A percentile compares a stretch with the other conserved stretches of the same genome.
These are phyloP conservation scores for Kurtzmaniella quercitrusa DNA, from an alignment of 1,139 yeast species.

Conservation along the genomic window DNA sequence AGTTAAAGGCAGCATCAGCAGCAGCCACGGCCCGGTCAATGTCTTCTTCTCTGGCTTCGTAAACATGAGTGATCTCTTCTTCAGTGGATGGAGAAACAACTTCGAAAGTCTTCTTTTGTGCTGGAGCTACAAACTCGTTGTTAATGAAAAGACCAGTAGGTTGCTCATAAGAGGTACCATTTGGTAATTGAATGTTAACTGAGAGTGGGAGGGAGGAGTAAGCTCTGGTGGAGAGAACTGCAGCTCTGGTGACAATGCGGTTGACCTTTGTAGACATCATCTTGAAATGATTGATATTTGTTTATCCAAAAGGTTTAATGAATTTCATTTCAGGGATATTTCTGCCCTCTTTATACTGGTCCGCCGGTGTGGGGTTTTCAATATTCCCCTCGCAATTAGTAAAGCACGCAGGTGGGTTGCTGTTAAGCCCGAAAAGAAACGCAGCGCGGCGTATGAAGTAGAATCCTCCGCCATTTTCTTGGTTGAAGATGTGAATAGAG, in stretches of 20 bases:
- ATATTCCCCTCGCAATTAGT: neutral
- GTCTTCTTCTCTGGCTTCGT: slow-evolving; percentile 64
- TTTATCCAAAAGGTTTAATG: neutral
- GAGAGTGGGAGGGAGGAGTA: slow-evolving; percentile 33
- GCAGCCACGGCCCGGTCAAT: slow-evolving; percentile 76
- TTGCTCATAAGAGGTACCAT: slow-evolving; percentile 52
- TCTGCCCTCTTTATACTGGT: neutral
- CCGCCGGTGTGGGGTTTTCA: slow-evolving; percentile 1
- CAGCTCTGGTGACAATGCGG: slow-evolving; percentile 2
- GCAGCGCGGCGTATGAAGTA: neutral
- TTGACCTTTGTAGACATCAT: slow-evolving; percentile 7
- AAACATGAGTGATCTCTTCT: slow-evolving; percentile 59
- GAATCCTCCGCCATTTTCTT: too few species aligned
- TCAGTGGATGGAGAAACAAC: slow-evolving; percentile 68
- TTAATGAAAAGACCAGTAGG: slow-evolving; percentile 67
- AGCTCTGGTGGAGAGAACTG: slow-evolving; percentile 7
- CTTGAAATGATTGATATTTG: neutral
- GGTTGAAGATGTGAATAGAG: too few species aligned
- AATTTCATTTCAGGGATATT: neutral
- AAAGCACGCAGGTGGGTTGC: neutral
- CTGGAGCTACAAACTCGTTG: slow-evolving; percentile 37
- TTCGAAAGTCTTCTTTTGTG: slow-evolving; percentile 52
- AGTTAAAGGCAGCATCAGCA: slow-evolving; percentile 67
- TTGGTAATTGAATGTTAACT: slow-evolving; percentile 55
- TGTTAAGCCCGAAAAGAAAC: neutral